Conservation (phyloP, 2,329 filamentous ascomycete species). For the Xylariaceae sp. region DNA sequence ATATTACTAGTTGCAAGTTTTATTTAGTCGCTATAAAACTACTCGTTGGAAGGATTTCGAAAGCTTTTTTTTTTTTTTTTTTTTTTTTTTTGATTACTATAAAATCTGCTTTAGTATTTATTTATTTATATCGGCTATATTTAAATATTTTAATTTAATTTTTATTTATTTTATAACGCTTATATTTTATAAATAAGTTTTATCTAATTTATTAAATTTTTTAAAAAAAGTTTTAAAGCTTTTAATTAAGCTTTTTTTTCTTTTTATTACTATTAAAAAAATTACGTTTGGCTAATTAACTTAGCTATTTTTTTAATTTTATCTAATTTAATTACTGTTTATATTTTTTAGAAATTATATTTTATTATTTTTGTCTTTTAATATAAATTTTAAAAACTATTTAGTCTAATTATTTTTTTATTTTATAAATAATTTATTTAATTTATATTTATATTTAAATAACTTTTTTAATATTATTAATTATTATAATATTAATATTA, state of each 20-base stretch:
- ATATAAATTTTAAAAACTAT: not conserved
- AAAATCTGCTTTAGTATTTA: not conserved
- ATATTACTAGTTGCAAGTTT: no score
- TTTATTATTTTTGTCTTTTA: not conserved
- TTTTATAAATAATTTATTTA: no score
- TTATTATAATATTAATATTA: not conserved
- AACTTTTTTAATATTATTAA: not conserved
- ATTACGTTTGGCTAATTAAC: not conserved
- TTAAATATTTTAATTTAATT: constrained; percentile 1
- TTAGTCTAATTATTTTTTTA: no score
- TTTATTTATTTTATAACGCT: not conserved
- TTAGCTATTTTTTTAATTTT: not conserved
- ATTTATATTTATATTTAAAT: not conserved
- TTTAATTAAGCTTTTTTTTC: not conserved
- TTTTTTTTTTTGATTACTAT: not conserved
- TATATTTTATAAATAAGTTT: not conserved
- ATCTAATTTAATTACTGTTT: not conserved
- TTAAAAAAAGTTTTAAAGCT: not conserved
- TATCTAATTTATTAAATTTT: not conserved
- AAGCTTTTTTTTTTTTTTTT: not conserved
- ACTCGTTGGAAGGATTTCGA: no score
- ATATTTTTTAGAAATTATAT: not conserved
- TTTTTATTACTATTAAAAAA: not conserved
- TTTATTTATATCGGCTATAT: not conserved
- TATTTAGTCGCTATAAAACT: no score